Conservation (phyloP, 441 rosid genomes). For the Macaranga tanarius region DNA sequence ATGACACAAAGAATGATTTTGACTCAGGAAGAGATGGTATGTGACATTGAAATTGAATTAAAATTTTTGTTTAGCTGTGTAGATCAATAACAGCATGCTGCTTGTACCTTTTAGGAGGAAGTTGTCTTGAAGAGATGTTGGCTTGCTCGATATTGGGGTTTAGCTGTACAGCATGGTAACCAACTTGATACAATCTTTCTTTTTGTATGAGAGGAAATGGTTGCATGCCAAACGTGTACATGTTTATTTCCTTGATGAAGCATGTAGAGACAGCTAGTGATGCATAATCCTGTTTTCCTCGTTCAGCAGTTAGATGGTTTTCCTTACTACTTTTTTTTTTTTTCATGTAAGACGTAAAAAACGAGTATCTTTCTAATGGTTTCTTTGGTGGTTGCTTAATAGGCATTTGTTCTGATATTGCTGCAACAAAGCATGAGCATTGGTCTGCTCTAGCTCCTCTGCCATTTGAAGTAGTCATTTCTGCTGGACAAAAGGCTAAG, state of each 20-base stretch:
- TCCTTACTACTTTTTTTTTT: neutral
- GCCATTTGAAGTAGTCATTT: conserved; percentile 88
- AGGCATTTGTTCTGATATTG: conserved; percentile 90
- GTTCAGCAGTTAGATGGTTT: neutral
- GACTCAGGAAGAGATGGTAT: conserved; percentile 94
- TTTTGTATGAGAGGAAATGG: conserved; percentile 9
- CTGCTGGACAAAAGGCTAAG: conserved; percentile 94
- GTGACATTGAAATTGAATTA: conserved; percentile 23
- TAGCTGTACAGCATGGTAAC: conserved; percentile 87
- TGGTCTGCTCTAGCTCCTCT: conserved; percentile 99
- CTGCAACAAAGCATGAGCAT: conserved; percentile 67
- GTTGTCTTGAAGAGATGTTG: conserved; percentile 98
- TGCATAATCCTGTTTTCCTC: neutral
- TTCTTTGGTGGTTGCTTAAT: conserved; percentile 29
- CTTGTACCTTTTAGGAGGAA: conserved; percentile 67
- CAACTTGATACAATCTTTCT: conserved; percentile 18
- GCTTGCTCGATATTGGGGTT: conserved; percentile 98
- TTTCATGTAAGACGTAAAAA: neutral
- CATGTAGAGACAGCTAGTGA: neutral
- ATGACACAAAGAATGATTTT: conserved; percentile 92
- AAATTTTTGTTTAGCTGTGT: conserved; percentile 21
- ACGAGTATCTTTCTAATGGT: conserved; percentile 15
- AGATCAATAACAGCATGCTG: conserved; percentile 28
- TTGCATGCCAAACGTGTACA: neutral
- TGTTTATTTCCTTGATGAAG: neutral